A percentile compares a stretch with the other conserved stretches of the same genome.
These are phyloP conservation scores for Populus ilicifolia DNA, from an alignment of 345 rosid species.

Conservation along the genomic window DNA sequence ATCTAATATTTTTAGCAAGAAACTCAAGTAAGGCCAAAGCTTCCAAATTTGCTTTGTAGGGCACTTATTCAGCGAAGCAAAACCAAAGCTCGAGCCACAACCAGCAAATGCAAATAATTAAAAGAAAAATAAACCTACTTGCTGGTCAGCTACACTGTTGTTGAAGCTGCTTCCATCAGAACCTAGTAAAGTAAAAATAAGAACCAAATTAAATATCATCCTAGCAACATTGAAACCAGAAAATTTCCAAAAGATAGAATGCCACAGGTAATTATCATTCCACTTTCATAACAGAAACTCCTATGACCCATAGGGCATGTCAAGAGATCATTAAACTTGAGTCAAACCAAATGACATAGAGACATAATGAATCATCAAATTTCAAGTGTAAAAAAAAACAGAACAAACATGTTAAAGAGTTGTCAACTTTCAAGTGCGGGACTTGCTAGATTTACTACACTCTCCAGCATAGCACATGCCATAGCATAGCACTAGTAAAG, in stretches of 20 bases:
- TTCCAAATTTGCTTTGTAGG: neutral
- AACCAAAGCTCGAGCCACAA: neutral
- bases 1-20: neutral
- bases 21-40: neutral
- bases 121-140: slow-evolving; percentile 46
- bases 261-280: neutral
- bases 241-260: neutral
- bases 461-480: neutral
- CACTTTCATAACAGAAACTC: neutral
- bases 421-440: neutral
- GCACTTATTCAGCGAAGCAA: neutral
- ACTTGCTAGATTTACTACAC: neutral
- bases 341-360: neutral
- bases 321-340: neutral
- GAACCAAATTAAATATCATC: slow-evolving; percentile 13
- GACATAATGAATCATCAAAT: too few relatives aligned
- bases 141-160: slow-evolving; percentile 87
- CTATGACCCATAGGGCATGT: neutral
- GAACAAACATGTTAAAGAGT: neutral
- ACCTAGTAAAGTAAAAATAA: slow-evolving; percentile 37
- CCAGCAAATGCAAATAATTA: neutral
- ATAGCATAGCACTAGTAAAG: neutral
- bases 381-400: neutral
- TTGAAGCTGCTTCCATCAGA: slow-evolving; percentile 86
- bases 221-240: neutral